Base-by-base conservation (phyloP, 768 basidiomycete species). In the Podaxis pistillaris region DNA sequence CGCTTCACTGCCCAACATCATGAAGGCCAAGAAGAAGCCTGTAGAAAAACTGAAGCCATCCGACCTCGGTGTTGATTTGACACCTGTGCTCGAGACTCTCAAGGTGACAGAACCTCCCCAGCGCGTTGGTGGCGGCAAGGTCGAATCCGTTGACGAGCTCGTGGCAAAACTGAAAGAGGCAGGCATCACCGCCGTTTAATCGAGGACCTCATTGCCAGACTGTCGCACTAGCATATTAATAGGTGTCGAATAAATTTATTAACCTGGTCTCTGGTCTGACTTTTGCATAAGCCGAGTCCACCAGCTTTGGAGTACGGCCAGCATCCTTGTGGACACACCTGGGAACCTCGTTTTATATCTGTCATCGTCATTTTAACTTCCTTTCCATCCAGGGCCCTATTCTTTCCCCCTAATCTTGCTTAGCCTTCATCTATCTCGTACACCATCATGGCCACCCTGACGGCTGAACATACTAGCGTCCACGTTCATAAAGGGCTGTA, bases 21-120 rank as follows among this genome's bases (percentile, higher is more conserved):
- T 96, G 93, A 96, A 96, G 76, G 97, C 97, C n/a, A 98, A 98
- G 83, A 99, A 98, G 84, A 99, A 99, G 79, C 89, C 91, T 13
- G 76, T 98, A 47, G 89, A 96, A 76, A 94, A 92, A 71, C 69
- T 97, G 56, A 85, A 84, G 15, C 81, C 94, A 1, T 79, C 81
- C 24, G 94, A 95, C 67, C 86, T 98, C 24, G 87, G 87, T 6
- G 79, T 98, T 24, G 94, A 98, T 77, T 83, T 93, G 58, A 83
- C 86, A 0, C 94, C 94, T 15, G 81, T 85, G 36, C 77, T 98
- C 28, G 92, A 97, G 78, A 93, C 88, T 0, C 69, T 98, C 70
- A 93, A 91, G 68, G 91, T 98, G 26, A 77, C 86, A 1, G 96
- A 98, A 72, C 97, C 97, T 26, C 90, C 92, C 0, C 88, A 90